These are phyloP conservation scores for Caryocar brasiliense DNA, from an alignment of 441 rosid genomes.

Conservation along the genomic window DNA sequence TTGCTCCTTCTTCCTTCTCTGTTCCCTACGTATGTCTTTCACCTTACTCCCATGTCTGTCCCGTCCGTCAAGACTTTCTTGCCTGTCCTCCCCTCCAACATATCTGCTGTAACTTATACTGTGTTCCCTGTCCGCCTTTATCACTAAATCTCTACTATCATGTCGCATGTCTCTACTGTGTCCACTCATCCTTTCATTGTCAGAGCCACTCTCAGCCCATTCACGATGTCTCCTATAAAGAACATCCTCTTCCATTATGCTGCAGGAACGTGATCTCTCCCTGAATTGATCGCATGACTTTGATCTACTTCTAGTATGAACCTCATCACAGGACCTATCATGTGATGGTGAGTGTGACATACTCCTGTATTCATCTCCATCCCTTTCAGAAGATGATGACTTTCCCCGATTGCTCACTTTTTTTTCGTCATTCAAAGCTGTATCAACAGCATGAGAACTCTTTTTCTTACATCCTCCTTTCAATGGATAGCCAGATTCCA, in stretches of 20 bases:
- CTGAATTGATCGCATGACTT: conserved; percentile 32
- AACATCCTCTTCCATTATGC: conserved; percentile 37
- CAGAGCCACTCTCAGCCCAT: conserved; percentile 19
- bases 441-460: conserved; percentile 22
- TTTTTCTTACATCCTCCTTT: conserved; percentile 28
- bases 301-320: conserved; percentile 33
- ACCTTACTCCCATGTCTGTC: conserved; percentile 41
- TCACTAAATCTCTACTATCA: conserved; percentile 28
- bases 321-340: conserved; percentile 31
- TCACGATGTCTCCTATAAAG: conserved; percentile 18
- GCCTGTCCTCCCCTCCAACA: conserved; percentile 26
- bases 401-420: conserved; percentile 20
- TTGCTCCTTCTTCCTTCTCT: conserved; percentile 25
- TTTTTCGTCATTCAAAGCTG: conserved; percentile 18
- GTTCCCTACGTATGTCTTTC: conserved; percentile 25
- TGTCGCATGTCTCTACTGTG: conserved; percentile 21
- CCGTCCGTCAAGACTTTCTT: conserved; percentile 24
- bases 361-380: conserved; percentile 20
- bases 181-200: conserved; percentile 20
- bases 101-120: conserved; percentile 27
- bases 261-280: conserved; percentile 48
- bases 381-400: conserved; percentile 28
- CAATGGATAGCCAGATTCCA: conserved; percentile 17
- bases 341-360: conserved; percentile 25
- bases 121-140: conserved; percentile 31